phyloP scores from a whole-genome alignment of 345 rosid genomes.

The Hibiscus tridactylites region DNA sequence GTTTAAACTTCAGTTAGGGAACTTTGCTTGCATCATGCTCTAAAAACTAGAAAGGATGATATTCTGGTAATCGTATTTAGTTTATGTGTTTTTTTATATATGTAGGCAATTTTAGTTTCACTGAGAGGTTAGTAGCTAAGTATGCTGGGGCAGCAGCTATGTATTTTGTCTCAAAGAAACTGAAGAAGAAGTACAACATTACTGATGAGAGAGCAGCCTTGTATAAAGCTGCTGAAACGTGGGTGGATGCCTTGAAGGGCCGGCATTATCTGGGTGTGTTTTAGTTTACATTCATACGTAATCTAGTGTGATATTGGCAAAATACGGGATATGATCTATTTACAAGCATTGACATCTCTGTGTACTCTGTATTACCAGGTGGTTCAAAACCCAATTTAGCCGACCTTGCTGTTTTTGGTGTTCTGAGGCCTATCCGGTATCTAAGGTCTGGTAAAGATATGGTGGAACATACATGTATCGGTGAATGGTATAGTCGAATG shows the following conservation, averaged over 20 bases:
- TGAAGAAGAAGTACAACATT: conserved; percentile 85
- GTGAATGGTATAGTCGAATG: conserved; percentile 80
- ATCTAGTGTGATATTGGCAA: background rate
- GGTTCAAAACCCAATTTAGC: conserved; percentile 79
- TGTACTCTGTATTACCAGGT: conserved; percentile 33
- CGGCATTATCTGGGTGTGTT: conserved; percentile 56
- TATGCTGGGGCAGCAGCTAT: conserved; percentile 67
- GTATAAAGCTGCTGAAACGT: conserved; percentile 78
- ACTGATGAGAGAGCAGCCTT: conserved; percentile 81
- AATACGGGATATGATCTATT: background rate
- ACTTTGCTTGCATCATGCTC: background rate
- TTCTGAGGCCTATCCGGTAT: conserved; percentile 81
- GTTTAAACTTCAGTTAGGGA: background rate
- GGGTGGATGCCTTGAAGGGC: conserved; percentile 76
- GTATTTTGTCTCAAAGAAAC: conserved; percentile 88
- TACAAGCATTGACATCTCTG: background rate
- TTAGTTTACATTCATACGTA: background rate
- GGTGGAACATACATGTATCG: conserved; percentile 80
- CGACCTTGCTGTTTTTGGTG: conserved; percentile 88
- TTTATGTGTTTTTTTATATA: background rate
- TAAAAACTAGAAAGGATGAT: background rate
- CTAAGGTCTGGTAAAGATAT: conserved; percentile 77
- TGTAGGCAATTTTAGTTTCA: conserved; percentile 81
- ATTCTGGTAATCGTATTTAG: background rate
- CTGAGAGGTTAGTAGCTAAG: conserved; percentile 73